A percentile compares a stretch with the other conserved stretches of the same genome.
Evolutionary conservation across 306 rosid species (phyloP).

Genomic region (Parietaria judaica): DNA sequence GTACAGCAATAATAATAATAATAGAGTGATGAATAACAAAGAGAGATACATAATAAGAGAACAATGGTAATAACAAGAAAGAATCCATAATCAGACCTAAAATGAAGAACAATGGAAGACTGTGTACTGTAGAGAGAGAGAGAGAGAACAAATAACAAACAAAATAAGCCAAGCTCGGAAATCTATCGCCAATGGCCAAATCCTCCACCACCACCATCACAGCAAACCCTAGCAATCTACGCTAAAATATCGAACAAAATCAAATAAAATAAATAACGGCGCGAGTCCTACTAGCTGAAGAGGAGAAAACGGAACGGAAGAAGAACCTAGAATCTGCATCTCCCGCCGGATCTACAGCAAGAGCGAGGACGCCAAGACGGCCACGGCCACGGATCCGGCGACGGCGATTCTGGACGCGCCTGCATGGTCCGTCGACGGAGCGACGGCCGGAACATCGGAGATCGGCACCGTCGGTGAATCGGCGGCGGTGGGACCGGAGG

Average conservation of each 20-base stretch:
- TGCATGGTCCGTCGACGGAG: constrained; percentile 18
- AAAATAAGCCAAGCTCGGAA: background rate
- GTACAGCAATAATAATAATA: background rate
- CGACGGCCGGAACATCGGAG: background rate
- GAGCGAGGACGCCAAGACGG: constrained; percentile 26
- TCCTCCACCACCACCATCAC: background rate
- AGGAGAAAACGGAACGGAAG: background rate
- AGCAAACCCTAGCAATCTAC: background rate
- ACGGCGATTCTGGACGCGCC: constrained; percentile 26
- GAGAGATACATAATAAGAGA: background rate
- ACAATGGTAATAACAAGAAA: background rate
- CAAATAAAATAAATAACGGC: constrained; percentile 4
- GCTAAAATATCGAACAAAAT: background rate
- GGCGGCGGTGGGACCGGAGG: constrained; percentile 16
- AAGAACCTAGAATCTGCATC: constrained; percentile 28
- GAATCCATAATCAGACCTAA: constrained; percentile 6
- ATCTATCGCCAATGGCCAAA: background rate
- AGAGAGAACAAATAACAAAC: background rate
- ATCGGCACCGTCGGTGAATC: constrained; percentile 13
- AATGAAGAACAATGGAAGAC: background rate
- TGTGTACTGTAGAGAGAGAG: background rate
- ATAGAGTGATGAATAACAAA: background rate
- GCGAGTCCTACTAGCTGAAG: constrained; percentile 2
- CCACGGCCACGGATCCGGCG: constrained; percentile 39
- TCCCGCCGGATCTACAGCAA: constrained; percentile 44